A percentile compares a stretch with the other conserved stretches of the same genome.
phyloP scores from a whole-genome alignment of 2,329 filamentous ascomycete species.

The Escovopsis sp. region DNA sequence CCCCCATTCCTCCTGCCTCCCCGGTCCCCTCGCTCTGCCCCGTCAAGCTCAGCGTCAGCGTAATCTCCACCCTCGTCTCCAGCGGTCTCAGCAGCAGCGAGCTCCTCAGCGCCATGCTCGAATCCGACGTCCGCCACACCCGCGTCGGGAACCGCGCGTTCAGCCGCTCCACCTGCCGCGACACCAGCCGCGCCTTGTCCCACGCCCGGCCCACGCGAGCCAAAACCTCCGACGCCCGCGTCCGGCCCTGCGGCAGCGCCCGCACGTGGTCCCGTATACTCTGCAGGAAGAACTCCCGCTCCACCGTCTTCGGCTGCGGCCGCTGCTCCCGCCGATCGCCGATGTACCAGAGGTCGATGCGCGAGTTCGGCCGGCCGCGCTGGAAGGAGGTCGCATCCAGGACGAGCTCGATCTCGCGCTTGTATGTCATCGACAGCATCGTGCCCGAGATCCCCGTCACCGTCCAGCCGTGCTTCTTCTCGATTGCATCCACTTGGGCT shows the following conservation, averaged over 20 bases:
- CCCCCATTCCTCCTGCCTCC: constrained; percentile 27
- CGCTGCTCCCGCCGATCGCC: constrained; percentile 40
- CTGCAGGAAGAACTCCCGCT: constrained; percentile 62
- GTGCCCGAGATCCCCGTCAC: constrained; percentile 48
- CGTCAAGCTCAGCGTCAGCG: constrained; percentile 34
- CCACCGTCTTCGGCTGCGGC: constrained; percentile 40
- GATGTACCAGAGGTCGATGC: constrained; percentile 57
- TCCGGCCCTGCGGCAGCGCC: constrained; percentile 41
- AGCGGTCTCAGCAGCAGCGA: constrained; percentile 48
- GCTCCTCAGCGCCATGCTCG: constrained; percentile 44
- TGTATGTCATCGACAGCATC: constrained; percentile 58
- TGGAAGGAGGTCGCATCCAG: constrained; percentile 53
- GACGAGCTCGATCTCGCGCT: constrained; percentile 55
- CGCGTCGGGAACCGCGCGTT: constrained; percentile 49
- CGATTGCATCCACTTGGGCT: constrained; percentile 52
- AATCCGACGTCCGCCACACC: constrained; percentile 48
- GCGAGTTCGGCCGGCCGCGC: constrained; percentile 27
- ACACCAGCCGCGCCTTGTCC: constrained; percentile 45
- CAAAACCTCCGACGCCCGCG: constrained; percentile 42
- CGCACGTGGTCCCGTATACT: constrained; percentile 54
- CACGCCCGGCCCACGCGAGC: constrained; percentile 44
- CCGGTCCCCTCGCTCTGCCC: constrained; percentile 6
- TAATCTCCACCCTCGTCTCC: constrained; percentile 52
- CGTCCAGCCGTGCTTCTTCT: constrained; percentile 54
- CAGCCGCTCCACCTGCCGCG: constrained; percentile 45